Base-by-base conservation (phyloP, 208 protist species). In the Crithidia sp. region DNA sequence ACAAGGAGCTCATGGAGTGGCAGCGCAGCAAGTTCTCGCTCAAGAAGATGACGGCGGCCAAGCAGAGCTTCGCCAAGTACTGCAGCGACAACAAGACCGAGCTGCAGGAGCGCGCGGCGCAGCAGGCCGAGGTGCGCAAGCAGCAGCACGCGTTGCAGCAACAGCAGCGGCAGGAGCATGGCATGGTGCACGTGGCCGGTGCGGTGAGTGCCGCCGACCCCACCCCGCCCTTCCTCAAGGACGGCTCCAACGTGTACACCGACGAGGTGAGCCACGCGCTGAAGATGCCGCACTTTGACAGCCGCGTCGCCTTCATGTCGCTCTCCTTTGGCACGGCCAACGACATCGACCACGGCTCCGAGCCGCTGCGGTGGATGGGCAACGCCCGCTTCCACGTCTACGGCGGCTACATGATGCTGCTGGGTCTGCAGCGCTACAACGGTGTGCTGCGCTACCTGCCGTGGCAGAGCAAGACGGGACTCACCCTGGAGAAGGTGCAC, bases 361-460 rank as follows among this genome's bases (percentile, higher is more conserved):
- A 96, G 82, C 79, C 88, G 63, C 67, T 96, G 55, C 85, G 92
- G 16, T 96, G 89, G 85, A 91, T 96, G 89, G 89, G 92, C 62
- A 94, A 94, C 66, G 61, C 69, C 3, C 92, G 92, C 47, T 96
- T 96, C 63, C 71, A 87, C 19, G 82, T 90, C 7, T 95, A 94
- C 70, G 86, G 83, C 44, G 82, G 78, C 54, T 93, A 88, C 71
- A 47, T 80, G 37, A 58, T 96, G 14, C 19, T 96, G 28, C 50
- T 59, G n/a, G 92, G 92, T 10, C 53, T 92, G 36, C 69, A 66
- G 19, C 53, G 67, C 39, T 95, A 96, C 83, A 54, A 43, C 14
- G 82, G 75, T 2, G 76, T 76, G 9, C 59, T 96, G 57, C 87
- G 92, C 43, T 96, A 95, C 75, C 76, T 94, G 55, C 92, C 92